Evolutionary conservation across 257 asterid genomes (phyloP), one percentile per base, ranked within the genome.

Genomic region (Forsythia viridissima): DNA sequence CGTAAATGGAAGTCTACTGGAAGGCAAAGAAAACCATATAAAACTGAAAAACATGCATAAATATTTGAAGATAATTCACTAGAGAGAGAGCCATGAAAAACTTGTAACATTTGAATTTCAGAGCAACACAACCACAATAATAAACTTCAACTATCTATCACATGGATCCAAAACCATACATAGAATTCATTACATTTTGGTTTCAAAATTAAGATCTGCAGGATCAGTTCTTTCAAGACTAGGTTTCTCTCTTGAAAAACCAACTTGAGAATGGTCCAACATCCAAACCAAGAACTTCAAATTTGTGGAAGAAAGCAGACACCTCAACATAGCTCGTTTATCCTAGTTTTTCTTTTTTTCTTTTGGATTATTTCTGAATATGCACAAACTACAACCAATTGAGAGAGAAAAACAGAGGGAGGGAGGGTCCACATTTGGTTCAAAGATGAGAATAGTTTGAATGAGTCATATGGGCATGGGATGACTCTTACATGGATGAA

Each of bases 1-100:
- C 82, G 99, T 93, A 83, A 93, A 95, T 75, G 98, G 99, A 83
- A 95, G 97, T 88, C 99, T 95, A 74, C 38, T 38, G 41, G 75
- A 73, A 71, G 80, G 73, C 8, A 80, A 75, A 63, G 70, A 76
- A 12, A 77, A 75, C 55, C 75, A 75, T 70, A 71, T 43, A 37
- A 55, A 63, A 59, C 34, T n/a, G 59, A 37, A 34, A 30, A 71
- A 55, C 57, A 48, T 36, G 55, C 52, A 65, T 67, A 77, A 30
- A 61, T 67, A 21, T 44, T 20, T 21, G 4, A 72, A 20, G 41
- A 42, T 72, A 52, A 15, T 13, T 57, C 34, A 57, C 69, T 8
- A 24, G 38, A 61, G 16, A 61, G 18, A 61, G 18, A 24, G 69
- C 36, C 15, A 61, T 16, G 4, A 57, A 61, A 21, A 61, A 61